A percentile compares a stretch with the other conserved stretches of the same genome.
Evolutionary conservation across 1,284 basidiomycete genomes (phyloP).

Genomic region (Ustilago crameri): DNA sequence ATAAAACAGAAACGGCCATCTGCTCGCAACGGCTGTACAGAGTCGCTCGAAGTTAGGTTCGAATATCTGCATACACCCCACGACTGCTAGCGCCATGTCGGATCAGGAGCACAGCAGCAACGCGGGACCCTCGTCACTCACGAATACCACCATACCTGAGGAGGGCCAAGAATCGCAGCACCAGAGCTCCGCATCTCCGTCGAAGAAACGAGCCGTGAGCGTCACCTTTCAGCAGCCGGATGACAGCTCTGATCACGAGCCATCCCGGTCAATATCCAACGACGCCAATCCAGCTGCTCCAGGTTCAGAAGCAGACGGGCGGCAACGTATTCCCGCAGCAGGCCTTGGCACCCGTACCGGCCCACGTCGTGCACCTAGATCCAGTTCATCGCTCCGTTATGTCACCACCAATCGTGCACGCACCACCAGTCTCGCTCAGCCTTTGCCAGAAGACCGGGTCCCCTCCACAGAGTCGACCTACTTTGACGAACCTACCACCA

Average conservation of each 20-base stretch:
- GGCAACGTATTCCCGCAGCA: slow-evolving; percentile 46
- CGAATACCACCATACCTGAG: slow-evolving; percentile 14
- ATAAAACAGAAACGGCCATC: too few species aligned
- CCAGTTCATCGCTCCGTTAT: slow-evolving; percentile 55
- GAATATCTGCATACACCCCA: not conserved
- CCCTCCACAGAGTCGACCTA: slow-evolving; percentile 22
- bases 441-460: slow-evolving; percentile 51
- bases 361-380: slow-evolving; percentile 55
- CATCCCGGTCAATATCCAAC: not conserved
- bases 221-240: slow-evolving; percentile 30
- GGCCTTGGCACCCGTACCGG: slow-evolving; percentile 54
- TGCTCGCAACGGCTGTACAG: not conserved
- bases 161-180: slow-evolving; percentile 6
- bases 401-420: slow-evolving; percentile 38
- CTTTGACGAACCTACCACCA: slow-evolving; percentile 25
- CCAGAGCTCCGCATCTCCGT: slow-evolving; percentile 8
- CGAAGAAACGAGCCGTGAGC: slow-evolving; percentile 9
- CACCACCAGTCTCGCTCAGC: slow-evolving; percentile 43
- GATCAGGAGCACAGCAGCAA: not conserved
- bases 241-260: slow-evolving; percentile 6
- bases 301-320: slow-evolving; percentile 5
- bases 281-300: not conserved
- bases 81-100: slow-evolving; percentile 9
- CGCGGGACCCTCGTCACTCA: slow-evolving; percentile 7
- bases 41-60: not conserved